Percentiles rank a stretch among this genome's conserved stretches.
Evolutionary conservation across 495 filamentous ascomycete species (phyloP).

Genomic region (Thozetella sp.): DNA sequence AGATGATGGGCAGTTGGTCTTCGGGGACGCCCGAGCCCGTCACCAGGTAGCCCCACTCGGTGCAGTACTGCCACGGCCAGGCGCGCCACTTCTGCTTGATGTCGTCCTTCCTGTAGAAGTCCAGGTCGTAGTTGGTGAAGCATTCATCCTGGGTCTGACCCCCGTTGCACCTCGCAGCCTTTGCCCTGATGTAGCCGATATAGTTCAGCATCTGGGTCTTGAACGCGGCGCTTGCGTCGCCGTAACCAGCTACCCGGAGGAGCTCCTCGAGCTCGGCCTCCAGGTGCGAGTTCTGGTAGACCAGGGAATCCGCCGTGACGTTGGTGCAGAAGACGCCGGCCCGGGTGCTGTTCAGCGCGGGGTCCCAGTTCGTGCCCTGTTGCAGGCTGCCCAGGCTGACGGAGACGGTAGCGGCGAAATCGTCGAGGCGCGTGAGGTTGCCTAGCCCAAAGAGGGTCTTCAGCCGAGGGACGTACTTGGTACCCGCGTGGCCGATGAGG

Average conservation of each 20-base stretch:
- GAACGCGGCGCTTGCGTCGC: conserved; percentile 41
- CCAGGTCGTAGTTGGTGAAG: conserved; percentile 51
- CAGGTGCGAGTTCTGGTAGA: conserved; percentile 43
- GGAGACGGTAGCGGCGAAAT: conserved; percentile 62
- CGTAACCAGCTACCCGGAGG: conserved; percentile 58
- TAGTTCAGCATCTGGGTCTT: conserved; percentile 64
- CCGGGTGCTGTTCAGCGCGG: conserved; percentile 47
- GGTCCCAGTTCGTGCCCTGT: conserved; percentile 68
- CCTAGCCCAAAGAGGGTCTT: conserved; percentile 61
- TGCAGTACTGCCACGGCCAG: conserved; percentile 62
- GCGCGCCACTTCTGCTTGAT: conserved; percentile 51
- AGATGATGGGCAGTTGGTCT: conserved; percentile 62
- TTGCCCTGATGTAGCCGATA: conserved; percentile 61
- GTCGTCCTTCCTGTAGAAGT: conserved; percentile 52
- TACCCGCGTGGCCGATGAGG: conserved; percentile 52
- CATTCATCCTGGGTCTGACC: conserved; percentile 49
- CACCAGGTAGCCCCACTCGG: conserved; percentile 70
- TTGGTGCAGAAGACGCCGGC: conserved; percentile 65
- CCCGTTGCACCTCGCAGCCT: conserved; percentile 21
- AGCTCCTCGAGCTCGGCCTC: conserved; percentile 46
- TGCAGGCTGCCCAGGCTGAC: conserved; percentile 58
- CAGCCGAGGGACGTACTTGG: conserved; percentile 47
- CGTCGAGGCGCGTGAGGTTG: conserved; percentile 56
- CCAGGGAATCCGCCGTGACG: conserved; percentile 45
- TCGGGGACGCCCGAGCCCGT: conserved; percentile 65